Evolutionary conservation across 352 stramenopile species (phyloP).

Genomic region (Globisporangium heterothallicum): DNA sequence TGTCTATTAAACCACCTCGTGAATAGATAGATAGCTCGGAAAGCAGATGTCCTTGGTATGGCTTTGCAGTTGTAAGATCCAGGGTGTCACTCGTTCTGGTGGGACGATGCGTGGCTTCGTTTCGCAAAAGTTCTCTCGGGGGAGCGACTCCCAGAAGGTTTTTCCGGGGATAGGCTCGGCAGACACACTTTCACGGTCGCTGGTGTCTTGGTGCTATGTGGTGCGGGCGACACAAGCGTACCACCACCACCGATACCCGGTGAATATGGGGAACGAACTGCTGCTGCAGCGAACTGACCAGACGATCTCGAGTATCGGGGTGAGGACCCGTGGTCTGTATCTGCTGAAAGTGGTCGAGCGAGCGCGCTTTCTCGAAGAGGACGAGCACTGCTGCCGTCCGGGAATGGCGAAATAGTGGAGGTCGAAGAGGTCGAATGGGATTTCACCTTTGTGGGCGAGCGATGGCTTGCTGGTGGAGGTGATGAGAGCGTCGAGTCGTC

Average conservation of each 20-base stretch:
- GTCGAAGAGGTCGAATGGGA: constrained; percentile 12
- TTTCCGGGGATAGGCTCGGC: constrained; percentile 55
- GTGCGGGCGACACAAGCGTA: neutral
- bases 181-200: constrained; percentile 32
- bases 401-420: neutral
- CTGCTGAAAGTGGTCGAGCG: constrained; percentile 13
- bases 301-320: neutral
- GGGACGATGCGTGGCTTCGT: constrained; percentile 7
- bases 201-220: neutral
- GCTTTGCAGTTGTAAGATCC: no score
- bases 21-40: neutral
- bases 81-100: neutral
- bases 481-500: neutral
- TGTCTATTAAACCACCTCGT: neutral
- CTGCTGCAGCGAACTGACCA: neutral
- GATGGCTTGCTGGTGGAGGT: neutral
- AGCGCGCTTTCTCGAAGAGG: neutral
- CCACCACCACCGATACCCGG: neutral
- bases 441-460: constrained; percentile 8
- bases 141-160: constrained; percentile 27
- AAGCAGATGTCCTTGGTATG: neutral
- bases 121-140: constrained; percentile 34
- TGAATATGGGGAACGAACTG: neutral
- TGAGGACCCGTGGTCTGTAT: constrained; percentile 1
- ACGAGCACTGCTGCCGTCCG: neutral